phyloP scores from a whole-genome alignment of 495 filamentous ascomycete species.

The Penicillium alfredii region DNA sequence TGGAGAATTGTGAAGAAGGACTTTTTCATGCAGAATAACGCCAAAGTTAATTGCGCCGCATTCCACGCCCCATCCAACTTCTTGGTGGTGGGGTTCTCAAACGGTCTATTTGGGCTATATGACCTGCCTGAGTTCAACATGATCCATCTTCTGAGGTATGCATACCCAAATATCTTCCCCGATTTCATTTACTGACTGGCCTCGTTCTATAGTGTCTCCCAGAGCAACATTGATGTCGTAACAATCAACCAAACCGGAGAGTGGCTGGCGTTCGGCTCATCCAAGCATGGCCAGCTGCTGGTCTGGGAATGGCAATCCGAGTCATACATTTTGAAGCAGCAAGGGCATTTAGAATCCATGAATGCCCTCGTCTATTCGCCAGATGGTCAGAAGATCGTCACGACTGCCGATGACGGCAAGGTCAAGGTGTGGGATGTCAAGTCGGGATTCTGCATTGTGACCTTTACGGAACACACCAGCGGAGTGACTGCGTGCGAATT shows the following conservation, averaged over 20 bases:
- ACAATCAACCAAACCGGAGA: constrained; percentile 89
- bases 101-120: constrained; percentile 87
- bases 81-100: constrained; percentile 88
- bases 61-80: constrained; percentile 85
- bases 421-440: constrained; percentile 97
- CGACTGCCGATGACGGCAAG: constrained; percentile 91
- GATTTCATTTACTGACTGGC: constrained; percentile 18
- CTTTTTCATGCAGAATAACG: constrained; percentile 87
- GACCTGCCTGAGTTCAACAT: constrained; percentile 95
- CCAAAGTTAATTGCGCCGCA: constrained; percentile 78
- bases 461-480: constrained; percentile 93
- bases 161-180: neutral
- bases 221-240: constrained; percentile 90
- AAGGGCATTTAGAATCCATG: constrained; percentile 96
- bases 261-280: constrained; percentile 97
- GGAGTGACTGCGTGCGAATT: constrained; percentile 95
- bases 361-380: constrained; percentile 90
- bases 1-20: constrained; percentile 86
- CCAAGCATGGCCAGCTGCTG: constrained; percentile 85
- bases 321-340: constrained; percentile 98
- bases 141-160: constrained; percentile 73
- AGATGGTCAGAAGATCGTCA: constrained; percentile 87
- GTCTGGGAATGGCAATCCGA: constrained; percentile 99
- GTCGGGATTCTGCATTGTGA: constrained; percentile 95
- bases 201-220: constrained; percentile 66